A percentile compares a stretch with the other conserved stretches of the same genome.
Evolutionary conservation across 1,139 yeast species (phyloP).

Genomic region (Pichia cactophila): DNA sequence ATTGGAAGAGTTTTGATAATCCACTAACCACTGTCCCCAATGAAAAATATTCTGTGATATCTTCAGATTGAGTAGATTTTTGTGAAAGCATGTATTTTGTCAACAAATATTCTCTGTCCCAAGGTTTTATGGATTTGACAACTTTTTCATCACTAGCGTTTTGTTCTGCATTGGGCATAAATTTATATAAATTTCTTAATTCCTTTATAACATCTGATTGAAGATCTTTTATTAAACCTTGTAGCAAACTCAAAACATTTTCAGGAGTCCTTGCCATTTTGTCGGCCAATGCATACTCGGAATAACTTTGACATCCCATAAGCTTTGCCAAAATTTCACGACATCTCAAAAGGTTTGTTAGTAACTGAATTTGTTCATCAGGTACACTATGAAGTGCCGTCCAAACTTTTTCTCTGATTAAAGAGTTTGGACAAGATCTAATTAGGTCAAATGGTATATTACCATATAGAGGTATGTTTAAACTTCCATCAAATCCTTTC

Average conservation of each 20-base stretch:
- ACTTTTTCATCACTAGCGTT: slow-evolving; percentile 31
- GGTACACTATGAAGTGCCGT: slow-evolving; percentile 54
- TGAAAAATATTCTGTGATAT: slow-evolving; percentile 60
- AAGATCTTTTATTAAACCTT: slow-evolving; percentile 46
- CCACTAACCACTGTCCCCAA: slow-evolving; percentile 86
- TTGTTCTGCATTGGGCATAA: slow-evolving; percentile 25
- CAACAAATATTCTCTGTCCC: slow-evolving; percentile 83
- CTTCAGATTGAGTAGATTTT: slow-evolving; percentile 31
- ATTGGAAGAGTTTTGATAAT: slow-evolving; percentile 58
- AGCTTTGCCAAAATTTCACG: slow-evolving; percentile 68
- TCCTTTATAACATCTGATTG: slow-evolving; percentile 57
- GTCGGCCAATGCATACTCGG: slow-evolving; percentile 77
- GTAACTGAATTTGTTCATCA: slow-evolving; percentile 48
- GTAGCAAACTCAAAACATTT: slow-evolving; percentile 64
- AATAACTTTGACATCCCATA: slow-evolving; percentile 65
- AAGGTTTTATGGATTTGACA: slow-evolving; percentile 54
- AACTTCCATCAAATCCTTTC: slow-evolving; percentile 22
- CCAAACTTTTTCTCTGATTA: slow-evolving; percentile 67
- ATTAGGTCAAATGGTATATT: slow-evolving; percentile 60
- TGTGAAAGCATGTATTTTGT: slow-evolving; percentile 29
- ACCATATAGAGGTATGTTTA: slow-evolving; percentile 63
- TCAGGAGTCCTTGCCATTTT: slow-evolving; percentile 85
- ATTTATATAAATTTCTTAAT: slow-evolving; percentile 31
- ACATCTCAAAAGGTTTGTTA: slow-evolving; percentile 53
- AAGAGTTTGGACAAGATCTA: slow-evolving; percentile 48